Percentiles rank a stretch among this genome's conserved stretches.
Conservation (phyloP, 2,329 filamentous ascomycete genomes). For the Alternaria consortialis region DNA sequence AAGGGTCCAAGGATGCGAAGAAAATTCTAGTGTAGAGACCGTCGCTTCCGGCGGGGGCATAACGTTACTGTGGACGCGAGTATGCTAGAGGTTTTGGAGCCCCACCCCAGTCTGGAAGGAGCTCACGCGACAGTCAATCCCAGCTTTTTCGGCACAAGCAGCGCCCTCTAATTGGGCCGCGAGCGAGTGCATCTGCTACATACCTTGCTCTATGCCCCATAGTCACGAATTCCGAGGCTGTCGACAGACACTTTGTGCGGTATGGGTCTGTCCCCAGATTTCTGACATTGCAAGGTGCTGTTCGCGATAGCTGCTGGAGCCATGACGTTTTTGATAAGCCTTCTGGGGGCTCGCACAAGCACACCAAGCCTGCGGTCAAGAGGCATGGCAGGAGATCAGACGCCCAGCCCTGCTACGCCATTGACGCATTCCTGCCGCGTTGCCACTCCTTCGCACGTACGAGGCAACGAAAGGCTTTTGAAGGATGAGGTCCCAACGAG, state of each 20-base stretch:
- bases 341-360: slow-evolving; percentile 27
- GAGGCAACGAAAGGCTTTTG: slow-evolving; percentile 3
- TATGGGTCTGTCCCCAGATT: slow-evolving; percentile 15
- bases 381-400: slow-evolving; percentile 14
- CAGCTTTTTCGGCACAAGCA: slow-evolving; percentile 11
- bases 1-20: slow-evolving; percentile 22
- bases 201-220: slow-evolving; percentile 7
- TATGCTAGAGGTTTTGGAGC: slow-evolving; percentile 19
- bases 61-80: slow-evolving; percentile 17
- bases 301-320: neutral
- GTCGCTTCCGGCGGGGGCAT: slow-evolving; percentile 27
- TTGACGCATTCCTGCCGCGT: slow-evolving; percentile 10
- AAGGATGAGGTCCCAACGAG: slow-evolving; percentile 8
- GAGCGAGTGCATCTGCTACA: slow-evolving; percentile 11
- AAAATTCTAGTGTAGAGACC: slow-evolving; percentile 34
- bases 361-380: slow-evolving; percentile 17
- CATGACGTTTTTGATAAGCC: slow-evolving; percentile 27
- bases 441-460: slow-evolving; percentile 9
- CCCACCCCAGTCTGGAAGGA: slow-evolving; percentile 26
- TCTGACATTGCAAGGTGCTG: neutral
- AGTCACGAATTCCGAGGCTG: neutral
- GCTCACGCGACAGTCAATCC: slow-evolving; percentile 26
- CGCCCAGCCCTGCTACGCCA: slow-evolving; percentile 3
- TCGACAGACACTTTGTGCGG: neutral
- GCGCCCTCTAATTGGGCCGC: slow-evolving; percentile 9